Percentiles rank a stretch among this genome's conserved stretches.
These are phyloP conservation scores for Yamadazyma endophytica DNA, from an alignment of 805 yeast species.

Conservation along the genomic window DNA sequence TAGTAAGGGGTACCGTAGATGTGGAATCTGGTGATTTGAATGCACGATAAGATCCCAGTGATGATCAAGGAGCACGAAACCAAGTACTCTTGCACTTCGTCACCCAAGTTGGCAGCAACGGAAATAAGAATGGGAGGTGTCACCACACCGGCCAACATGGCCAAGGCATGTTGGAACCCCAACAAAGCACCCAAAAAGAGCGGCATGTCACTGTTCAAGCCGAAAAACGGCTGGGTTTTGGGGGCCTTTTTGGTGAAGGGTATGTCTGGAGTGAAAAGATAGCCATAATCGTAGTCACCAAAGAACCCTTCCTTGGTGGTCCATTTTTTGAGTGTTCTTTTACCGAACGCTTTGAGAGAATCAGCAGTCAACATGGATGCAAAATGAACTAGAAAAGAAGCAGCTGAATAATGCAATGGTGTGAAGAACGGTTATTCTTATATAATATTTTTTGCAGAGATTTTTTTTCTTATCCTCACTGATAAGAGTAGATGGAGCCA, in stretches of 20 bases:
- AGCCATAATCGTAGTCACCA: constrained; percentile 84
- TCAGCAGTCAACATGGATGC: neutral
- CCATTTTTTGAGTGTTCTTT: constrained; percentile 37
- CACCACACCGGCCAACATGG: constrained; percentile 90
- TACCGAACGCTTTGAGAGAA: constrained; percentile 11
- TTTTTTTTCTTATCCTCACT: too few species aligned
- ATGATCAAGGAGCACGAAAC: constrained; percentile 35
- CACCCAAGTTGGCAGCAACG: constrained; percentile 52
- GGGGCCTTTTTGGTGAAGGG: constrained; percentile 54
- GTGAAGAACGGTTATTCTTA: neutral
- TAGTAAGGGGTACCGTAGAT: constrained; percentile 69
- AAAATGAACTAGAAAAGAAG: neutral
- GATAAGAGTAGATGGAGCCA: too few species aligned
- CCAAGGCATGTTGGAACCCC: constrained; percentile 82
- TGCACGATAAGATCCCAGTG: constrained; percentile 54
- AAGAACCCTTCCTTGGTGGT: constrained; percentile 76
- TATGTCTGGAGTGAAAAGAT: constrained; percentile 73
- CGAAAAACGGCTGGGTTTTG: constrained; percentile 76
- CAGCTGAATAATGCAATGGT: neutral
- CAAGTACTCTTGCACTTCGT: constrained; percentile 33
- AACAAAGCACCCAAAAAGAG: constrained; percentile 68
- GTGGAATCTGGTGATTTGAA: constrained; percentile 70
- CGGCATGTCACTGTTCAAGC: constrained; percentile 77
- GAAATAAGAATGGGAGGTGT: constrained; percentile 79
- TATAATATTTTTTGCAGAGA: too few species aligned